Percentiles rank a stretch among this genome's conserved stretches.
These are phyloP conservation scores for Bathelium albidoporum DNA, from an alignment of 495 filamentous ascomycete genomes.

Conservation along the genomic window DNA sequence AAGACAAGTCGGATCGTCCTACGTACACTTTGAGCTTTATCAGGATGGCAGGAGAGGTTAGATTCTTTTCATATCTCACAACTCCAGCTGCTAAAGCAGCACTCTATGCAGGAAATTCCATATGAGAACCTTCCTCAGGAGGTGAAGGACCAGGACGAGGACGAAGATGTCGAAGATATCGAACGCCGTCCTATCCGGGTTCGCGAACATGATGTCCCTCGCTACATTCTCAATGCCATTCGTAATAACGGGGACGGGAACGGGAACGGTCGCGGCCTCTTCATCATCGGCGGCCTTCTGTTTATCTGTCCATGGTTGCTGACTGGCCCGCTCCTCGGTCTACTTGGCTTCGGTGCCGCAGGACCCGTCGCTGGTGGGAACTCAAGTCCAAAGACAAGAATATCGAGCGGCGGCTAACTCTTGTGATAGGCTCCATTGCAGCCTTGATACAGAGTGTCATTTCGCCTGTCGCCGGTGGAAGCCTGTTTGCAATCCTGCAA, in stretches of 20 bases:
- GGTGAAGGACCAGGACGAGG: neutral
- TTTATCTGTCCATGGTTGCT: neutral
- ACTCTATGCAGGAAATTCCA: neutral
- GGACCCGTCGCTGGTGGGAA: conserved; percentile 3
- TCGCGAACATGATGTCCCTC: too few relatives aligned
- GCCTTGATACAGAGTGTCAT: conserved; percentile 13
- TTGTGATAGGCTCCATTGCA: conserved; percentile 16
- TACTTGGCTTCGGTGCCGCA: conserved; percentile 2
- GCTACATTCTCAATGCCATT: neutral
- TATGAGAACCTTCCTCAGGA: neutral
- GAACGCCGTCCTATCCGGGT: too few relatives aligned
- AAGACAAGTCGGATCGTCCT: too few relatives aligned
- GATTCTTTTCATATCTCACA: neutral
- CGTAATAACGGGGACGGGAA: neutral
- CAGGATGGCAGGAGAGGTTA: neutral
- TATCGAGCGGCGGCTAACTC: neutral
- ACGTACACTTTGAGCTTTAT: too few relatives aligned
- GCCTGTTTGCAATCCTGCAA: conserved; percentile 20
- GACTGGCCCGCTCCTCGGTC: neutral
- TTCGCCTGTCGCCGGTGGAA: conserved; percentile 14
- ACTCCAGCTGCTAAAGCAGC: neutral
- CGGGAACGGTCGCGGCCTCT: too few relatives aligned
- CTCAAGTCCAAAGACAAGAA: neutral
- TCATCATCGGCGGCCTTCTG: neutral
- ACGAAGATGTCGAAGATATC: neutral